Conservation (phyloP, 2,329 filamentous ascomycete species). For the Cladosporium sp. region DNA sequence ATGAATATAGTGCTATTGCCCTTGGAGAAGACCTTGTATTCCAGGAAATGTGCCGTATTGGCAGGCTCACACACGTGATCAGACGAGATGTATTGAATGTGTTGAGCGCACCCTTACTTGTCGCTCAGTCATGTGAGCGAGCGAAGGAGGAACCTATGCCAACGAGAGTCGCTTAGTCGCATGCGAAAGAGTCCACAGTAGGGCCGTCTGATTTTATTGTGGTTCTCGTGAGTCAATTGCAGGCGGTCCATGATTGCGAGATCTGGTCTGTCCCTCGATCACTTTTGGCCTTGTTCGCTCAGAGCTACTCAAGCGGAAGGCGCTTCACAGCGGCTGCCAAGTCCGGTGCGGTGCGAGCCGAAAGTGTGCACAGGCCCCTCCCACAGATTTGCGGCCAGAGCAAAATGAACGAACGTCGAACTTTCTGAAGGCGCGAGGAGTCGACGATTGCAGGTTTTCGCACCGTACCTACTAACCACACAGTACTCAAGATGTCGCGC, state of each 20-base stretch:
- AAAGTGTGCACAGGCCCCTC: slow-evolving; percentile 6
- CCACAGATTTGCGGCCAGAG: slow-evolving; percentile 9
- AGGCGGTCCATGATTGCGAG: slow-evolving; percentile 1
- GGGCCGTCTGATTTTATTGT: not conserved
- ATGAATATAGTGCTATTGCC: not conserved
- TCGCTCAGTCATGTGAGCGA: not conserved
- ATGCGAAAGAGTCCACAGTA: not conserved
- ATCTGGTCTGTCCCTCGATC: not conserved
- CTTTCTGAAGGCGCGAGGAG: slow-evolving; percentile 10
- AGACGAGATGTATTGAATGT: not conserved
- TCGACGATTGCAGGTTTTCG: slow-evolving; percentile 15
- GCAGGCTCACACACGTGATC: not conserved
- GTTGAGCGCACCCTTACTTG: not conserved
- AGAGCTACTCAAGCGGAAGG: not conserved
- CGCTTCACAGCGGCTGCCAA: slow-evolving; percentile 4
- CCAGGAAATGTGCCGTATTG: not conserved
- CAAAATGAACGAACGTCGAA: slow-evolving; percentile 11
- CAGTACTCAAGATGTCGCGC: slow-evolving; percentile 47
- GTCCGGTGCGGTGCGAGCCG: slow-evolving; percentile 2
- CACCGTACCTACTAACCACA: slow-evolving; percentile 16
- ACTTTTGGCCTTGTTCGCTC: not conserved
- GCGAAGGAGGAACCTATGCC: not conserved
- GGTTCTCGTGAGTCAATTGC: not conserved
- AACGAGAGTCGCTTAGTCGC: not conserved
- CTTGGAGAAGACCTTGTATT: not conserved